A percentile compares a stretch with the other conserved stretches of the same genome.
phyloP scores from a whole-genome alignment of 768 basidiomycete genomes.

The Suillus subaureus region DNA sequence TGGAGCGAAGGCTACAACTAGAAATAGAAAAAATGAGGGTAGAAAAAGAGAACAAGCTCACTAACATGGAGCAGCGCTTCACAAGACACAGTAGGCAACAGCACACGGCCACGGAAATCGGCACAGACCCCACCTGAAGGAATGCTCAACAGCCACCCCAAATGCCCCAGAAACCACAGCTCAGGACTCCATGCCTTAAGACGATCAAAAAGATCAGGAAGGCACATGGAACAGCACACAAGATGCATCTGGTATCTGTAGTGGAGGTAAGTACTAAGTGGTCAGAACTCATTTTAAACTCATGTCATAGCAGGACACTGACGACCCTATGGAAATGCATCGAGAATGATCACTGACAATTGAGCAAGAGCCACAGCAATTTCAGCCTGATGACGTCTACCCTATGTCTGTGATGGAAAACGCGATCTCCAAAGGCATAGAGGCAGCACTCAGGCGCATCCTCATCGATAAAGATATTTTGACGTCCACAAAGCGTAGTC shows the following conservation, averaged over 20 bases:
- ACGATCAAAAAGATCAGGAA: not conserved
- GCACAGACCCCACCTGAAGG: not conserved
- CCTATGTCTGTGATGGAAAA: conserved; percentile 5
- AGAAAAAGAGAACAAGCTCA: conserved; percentile 13
- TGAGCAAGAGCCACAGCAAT: not conserved
- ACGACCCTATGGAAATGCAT: not conserved
- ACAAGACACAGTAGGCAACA: not conserved
- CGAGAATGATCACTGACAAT: not conserved
- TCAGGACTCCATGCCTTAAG: not conserved
- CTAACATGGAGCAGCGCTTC: conserved; percentile 15
- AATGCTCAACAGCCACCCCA: not conserved
- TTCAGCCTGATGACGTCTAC: not conserved
- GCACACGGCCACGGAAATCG: not conserved
- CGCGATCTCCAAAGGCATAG: conserved; percentile 7
- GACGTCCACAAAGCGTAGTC: not conserved
- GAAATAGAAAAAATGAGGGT: conserved; percentile 10
- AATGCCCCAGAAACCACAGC: not conserved
- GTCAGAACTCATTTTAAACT: not conserved
- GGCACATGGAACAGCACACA: not conserved
- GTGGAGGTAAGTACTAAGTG: not conserved
- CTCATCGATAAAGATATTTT: not conserved
- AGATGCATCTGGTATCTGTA: not conserved
- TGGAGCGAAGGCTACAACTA: conserved; percentile 5
- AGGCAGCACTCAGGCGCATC: not conserved
- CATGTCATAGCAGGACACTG: not conserved